Percentiles rank a stretch among this genome's conserved stretches.
phyloP scores from a whole-genome alignment of 169 alveolate species.

The Cryptosporidium sp. region DNA sequence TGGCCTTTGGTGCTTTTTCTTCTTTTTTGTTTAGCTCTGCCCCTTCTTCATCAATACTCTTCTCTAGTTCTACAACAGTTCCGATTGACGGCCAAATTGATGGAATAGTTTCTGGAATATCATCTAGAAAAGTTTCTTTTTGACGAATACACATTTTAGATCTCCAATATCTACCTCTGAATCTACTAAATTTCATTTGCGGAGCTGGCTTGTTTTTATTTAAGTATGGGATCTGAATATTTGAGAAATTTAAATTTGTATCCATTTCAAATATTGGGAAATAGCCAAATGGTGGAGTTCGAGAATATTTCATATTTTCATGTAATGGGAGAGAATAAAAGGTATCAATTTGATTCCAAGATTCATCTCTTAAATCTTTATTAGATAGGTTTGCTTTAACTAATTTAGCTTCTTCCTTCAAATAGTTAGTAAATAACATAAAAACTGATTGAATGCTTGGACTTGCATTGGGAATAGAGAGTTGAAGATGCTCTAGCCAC shows the following conservation, averaged over 20 bases:
- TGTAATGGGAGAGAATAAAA: slow-evolving; percentile 27
- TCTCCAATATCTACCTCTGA: slow-evolving; percentile 59
- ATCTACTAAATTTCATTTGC: slow-evolving; percentile 40
- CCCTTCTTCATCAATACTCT: not conserved
- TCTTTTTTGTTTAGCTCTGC: not conserved
- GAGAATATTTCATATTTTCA: not conserved
- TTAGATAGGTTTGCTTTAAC: not conserved
- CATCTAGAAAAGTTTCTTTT: slow-evolving; percentile 8
- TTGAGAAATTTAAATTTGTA: not conserved
- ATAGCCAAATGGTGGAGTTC: slow-evolving; percentile 17
- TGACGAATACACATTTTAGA: not conserved
- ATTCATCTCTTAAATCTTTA: not conserved
- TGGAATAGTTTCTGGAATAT: slow-evolving; percentile 7
- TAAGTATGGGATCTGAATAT: slow-evolving; percentile 1
- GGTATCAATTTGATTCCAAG: slow-evolving; percentile 9
- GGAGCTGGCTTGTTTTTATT: slow-evolving; percentile 8
- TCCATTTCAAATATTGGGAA: slow-evolving; percentile 52
- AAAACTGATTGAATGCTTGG: slow-evolving; percentile 5
- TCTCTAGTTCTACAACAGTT: not conserved
- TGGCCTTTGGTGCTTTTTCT: not conserved
- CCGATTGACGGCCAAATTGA: slow-evolving; percentile 64
- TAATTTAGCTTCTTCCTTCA: slow-evolving; percentile 37
- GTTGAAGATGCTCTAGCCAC: slow-evolving; percentile 19
- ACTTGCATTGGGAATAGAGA: slow-evolving; percentile 13
- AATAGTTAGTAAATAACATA: slow-evolving; percentile 1